Evolutionary conservation across 2,329 filamentous ascomycete species (phyloP).

Genomic region (Plectosphaerella sp.): DNA sequence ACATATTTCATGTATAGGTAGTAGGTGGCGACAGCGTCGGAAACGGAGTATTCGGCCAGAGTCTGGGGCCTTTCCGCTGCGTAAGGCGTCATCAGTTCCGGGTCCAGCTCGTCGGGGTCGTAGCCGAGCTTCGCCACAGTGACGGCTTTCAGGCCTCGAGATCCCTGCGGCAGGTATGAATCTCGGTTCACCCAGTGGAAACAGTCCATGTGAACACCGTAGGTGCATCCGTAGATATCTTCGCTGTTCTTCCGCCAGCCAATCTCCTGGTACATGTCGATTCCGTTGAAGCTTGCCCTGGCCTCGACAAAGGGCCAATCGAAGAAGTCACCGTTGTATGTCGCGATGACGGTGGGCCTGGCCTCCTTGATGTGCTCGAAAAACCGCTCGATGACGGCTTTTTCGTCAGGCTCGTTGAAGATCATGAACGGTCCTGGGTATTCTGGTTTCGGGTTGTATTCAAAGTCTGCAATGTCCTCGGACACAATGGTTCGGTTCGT

Average conservation of each 20-base stretch:
- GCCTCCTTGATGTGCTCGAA: constrained; percentile 95
- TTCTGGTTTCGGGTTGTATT: constrained; percentile 96
- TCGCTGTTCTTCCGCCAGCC: constrained; percentile 94
- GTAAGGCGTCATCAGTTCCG: constrained; percentile 93
- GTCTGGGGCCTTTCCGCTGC: constrained; percentile 89
- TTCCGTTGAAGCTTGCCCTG: constrained; percentile 85
- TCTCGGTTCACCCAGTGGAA: constrained; percentile 99
- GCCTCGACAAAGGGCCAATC: constrained; percentile 99
- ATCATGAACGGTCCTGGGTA: constrained; percentile 95
- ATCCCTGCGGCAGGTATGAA: constrained; percentile 95
- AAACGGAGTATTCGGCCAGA: constrained; percentile 95
- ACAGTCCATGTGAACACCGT: constrained; percentile 98
- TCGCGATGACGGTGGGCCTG: constrained; percentile 92
- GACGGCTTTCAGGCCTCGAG: constrained; percentile 93
- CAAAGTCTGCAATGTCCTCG: constrained; percentile 95
- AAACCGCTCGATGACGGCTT: constrained; percentile 81
- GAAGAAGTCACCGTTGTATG: constrained; percentile 99
- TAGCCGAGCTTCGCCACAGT: constrained; percentile 98
- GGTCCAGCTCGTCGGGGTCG: constrained; percentile 95
- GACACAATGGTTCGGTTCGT: constrained; percentile 97
- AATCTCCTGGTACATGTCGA: constrained; percentile 99
- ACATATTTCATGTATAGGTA: constrained; percentile 99
- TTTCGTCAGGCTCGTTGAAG: constrained; percentile 96
- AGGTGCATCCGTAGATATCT: constrained; percentile 93
- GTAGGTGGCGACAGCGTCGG: constrained; percentile 97